Conservation (phyloP, 345 rosid genomes). For the Populus ilicifolia region DNA sequence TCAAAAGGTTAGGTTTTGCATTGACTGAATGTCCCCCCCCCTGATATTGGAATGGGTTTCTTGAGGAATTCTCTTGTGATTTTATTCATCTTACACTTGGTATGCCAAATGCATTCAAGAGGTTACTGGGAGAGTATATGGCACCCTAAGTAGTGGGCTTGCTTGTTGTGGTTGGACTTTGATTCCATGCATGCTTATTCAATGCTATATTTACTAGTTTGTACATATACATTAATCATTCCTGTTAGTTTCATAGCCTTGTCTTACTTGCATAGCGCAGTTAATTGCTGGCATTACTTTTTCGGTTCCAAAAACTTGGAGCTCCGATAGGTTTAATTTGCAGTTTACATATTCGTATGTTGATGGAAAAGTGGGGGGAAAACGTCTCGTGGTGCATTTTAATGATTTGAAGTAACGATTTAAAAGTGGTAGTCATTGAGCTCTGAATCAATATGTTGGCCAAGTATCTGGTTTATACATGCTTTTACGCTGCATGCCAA, state of each 20-base stretch:
- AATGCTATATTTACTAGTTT: neutral
- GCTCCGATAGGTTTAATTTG: no score
- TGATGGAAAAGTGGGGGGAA: no score
- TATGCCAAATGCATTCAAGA: neutral
- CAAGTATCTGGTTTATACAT: neutral
- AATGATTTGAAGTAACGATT: no score
- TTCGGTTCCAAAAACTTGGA: no score
- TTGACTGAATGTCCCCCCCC: neutral
- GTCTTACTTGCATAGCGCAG: neutral
- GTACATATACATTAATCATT: neutral
- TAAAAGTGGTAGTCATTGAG: neutral
- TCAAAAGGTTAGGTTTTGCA: no score
- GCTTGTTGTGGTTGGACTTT: neutral
- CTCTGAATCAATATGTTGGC: neutral
- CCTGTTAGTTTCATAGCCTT: neutral
- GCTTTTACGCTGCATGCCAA: neutral
- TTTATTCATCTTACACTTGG: neutral
- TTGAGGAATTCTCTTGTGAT: neutral
- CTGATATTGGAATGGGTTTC: neutral
- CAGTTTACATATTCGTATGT: no score
- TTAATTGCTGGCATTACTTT: neutral
- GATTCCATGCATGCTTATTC: neutral
- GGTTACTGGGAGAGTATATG: neutral
- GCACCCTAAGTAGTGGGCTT: neutral
- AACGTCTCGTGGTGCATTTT: no score